Conservation (phyloP, 192 early-diverging fungal genomes). For the Coemansia sp. region DNA sequence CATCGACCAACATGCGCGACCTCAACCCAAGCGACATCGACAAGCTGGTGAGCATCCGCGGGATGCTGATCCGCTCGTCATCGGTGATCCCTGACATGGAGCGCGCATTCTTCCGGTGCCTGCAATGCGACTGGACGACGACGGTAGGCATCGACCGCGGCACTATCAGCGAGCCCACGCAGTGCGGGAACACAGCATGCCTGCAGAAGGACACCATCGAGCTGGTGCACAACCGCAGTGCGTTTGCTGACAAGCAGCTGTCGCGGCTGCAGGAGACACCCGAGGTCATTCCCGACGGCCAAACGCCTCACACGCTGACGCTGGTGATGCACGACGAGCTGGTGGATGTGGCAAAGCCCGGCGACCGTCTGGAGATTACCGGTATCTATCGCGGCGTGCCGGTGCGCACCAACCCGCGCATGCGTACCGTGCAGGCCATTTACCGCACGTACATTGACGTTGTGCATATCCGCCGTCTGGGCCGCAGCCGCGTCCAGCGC, state of each 20-base stretch:
- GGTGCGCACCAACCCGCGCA: conserved; percentile 87
- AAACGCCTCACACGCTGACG: conserved; percentile 97
- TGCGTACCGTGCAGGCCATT: conserved; percentile 83
- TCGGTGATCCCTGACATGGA: conserved; percentile 95
- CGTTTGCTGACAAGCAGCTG: conserved; percentile 93
- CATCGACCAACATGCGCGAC: conserved; percentile 87
- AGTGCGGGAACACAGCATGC: conserved; percentile 81
- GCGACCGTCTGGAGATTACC: conserved; percentile 93
- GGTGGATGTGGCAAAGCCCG: conserved; percentile 89
- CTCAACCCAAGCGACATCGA: conserved; percentile 97
- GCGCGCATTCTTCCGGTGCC: conserved; percentile 91
- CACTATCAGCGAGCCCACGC: conserved; percentile 80
- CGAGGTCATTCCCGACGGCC: conserved; percentile 90
- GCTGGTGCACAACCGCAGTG: conserved; percentile 93
- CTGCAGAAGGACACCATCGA: conserved; percentile 79
- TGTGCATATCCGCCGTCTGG: conserved; percentile 85
- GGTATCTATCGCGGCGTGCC: conserved; percentile 93
- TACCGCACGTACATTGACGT: conserved; percentile 97
- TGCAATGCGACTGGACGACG: conserved; percentile 83
- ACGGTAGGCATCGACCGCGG: conserved; percentile 85
- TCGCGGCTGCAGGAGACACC: conserved; percentile 95
- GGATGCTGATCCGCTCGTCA: conserved; percentile 89
- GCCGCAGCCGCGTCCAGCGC: conserved; percentile 69
- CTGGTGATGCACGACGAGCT: conserved; percentile 91
- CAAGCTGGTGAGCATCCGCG: conserved; percentile 93